phyloP scores from a whole-genome alignment of 495 filamentous ascomycete species.

The Penicillium egyptiacum region DNA sequence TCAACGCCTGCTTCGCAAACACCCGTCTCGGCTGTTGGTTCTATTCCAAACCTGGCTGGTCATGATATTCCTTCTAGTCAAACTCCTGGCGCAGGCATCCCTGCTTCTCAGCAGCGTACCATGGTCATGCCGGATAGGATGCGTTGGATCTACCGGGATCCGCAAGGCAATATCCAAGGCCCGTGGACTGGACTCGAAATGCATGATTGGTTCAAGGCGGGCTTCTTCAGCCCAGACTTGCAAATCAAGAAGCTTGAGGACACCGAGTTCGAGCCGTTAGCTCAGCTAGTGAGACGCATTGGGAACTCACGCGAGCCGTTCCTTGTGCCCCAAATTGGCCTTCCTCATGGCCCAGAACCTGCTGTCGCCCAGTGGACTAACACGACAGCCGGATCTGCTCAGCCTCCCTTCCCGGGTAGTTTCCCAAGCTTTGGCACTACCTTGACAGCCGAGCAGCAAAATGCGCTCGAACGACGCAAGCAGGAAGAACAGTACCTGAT shows the following conservation, averaged over 20 bases:
- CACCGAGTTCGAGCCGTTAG: constrained; percentile 90
- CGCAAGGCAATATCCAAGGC: constrained; percentile 85
- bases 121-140: constrained; percentile 99
- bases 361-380: constrained; percentile 40
- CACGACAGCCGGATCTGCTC: constrained; percentile 58
- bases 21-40: constrained; percentile 45
- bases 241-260: constrained; percentile 94
- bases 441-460: constrained; percentile 94
- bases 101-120: constrained; percentile 71
- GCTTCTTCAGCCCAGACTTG: constrained; percentile 92
- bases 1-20: constrained; percentile 42
- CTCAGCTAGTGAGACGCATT: constrained; percentile 90
- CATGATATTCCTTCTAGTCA: constrained; percentile 34
- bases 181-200: constrained; percentile 96
- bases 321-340: constrained; percentile 92
- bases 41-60: constrained; percentile 35
- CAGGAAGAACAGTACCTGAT: constrained; percentile 97
- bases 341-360: constrained; percentile 75
- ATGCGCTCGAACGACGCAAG: constrained; percentile 91
- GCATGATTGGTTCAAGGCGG: constrained; percentile 99
- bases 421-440: constrained; percentile 99
- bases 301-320: constrained; percentile 97
- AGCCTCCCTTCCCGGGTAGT: constrained; percentile 91
- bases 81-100: constrained; percentile 53
- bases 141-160: constrained; percentile 97